A percentile compares a stretch with the other conserved stretches of the same genome.
These are phyloP conservation scores for Jackrogersella multiformis DNA, from an alignment of 495 filamentous ascomycete species.

Conservation along the genomic window DNA sequence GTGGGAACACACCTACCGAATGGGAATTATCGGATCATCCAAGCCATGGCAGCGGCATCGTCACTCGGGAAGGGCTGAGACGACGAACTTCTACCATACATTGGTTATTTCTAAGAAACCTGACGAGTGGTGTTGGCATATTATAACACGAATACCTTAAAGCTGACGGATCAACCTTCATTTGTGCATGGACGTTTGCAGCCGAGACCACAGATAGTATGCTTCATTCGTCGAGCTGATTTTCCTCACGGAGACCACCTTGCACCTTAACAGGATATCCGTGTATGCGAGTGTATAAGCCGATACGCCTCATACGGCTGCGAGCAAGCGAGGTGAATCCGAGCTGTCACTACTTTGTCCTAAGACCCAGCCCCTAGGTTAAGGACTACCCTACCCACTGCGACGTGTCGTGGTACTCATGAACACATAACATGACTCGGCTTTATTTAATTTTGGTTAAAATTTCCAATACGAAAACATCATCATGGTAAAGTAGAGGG, in stretches of 20 bases:
- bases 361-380: neutral
- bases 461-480: slow-evolving; percentile 6
- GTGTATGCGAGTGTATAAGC: slow-evolving; percentile 16
- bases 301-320: slow-evolving; percentile 6
- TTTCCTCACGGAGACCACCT: slow-evolving; percentile 22
- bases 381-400: slow-evolving; percentile 5
- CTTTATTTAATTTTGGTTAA: neutral
- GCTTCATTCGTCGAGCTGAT: slow-evolving; percentile 9
- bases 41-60: slow-evolving; percentile 4
- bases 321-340: slow-evolving; percentile 15
- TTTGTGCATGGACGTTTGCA: slow-evolving; percentile 4
- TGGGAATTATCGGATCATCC: slow-evolving; percentile 8
- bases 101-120: slow-evolving; percentile 2
- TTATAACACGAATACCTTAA: slow-evolving; percentile 1
- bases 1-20: slow-evolving; percentile 18
- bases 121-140: neutral
- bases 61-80: slow-evolving; percentile 23
- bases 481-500: neutral
- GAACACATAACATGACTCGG: slow-evolving; percentile 18
- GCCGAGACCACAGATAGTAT: slow-evolving; percentile 12
- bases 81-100: neutral
- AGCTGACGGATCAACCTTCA: neutral
- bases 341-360: slow-evolving; percentile 19
- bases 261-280: slow-evolving; percentile 12
- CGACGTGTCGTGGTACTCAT: slow-evolving; percentile 18